phyloP scores from a whole-genome alignment of 2,329 filamentous ascomycete species.

The Ophiobolus disseminans region DNA sequence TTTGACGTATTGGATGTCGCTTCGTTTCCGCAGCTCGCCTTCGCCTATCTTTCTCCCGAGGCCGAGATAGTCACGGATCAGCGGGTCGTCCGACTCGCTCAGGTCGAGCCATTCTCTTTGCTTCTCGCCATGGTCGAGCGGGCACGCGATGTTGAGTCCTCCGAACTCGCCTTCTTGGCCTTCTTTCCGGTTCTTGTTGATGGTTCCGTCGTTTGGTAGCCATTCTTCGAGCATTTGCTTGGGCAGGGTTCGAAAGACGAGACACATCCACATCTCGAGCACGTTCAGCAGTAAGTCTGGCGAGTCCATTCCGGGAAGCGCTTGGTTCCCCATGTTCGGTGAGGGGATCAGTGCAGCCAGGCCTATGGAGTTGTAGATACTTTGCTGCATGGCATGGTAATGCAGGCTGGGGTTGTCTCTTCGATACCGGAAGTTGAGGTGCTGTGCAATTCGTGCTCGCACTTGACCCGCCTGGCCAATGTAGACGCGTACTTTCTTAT shows the following conservation, averaged over 20 bases:
- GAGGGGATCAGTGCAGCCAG: slow-evolving; percentile 28
- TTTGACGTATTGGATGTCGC: slow-evolving; percentile 3
- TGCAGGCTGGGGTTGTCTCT: slow-evolving; percentile 45
- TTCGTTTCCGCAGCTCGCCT: not conserved
- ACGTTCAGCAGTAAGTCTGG: slow-evolving; percentile 39
- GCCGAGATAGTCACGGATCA: slow-evolving; percentile 31
- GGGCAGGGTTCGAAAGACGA: slow-evolving; percentile 40
- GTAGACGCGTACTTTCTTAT: slow-evolving; percentile 36
- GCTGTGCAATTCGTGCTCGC: slow-evolving; percentile 34
- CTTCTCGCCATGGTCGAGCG: slow-evolving; percentile 37
- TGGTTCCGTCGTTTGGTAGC: slow-evolving; percentile 18
- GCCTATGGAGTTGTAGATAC: slow-evolving; percentile 37
- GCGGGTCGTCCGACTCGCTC: slow-evolving; percentile 24
- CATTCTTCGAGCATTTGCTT: slow-evolving; percentile 26
- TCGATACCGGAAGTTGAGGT: slow-evolving; percentile 44
- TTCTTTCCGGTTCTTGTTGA: slow-evolving; percentile 1
- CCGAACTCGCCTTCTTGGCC: slow-evolving; percentile 29
- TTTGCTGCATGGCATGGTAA: slow-evolving; percentile 41
- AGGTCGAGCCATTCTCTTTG: slow-evolving; percentile 32
- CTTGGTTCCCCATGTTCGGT: slow-evolving; percentile 12
- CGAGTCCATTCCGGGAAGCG: slow-evolving; percentile 34
- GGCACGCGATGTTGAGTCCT: slow-evolving; percentile 40
- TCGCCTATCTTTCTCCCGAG: slow-evolving; percentile 5
- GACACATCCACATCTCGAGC: slow-evolving; percentile 46
- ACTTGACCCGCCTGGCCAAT: slow-evolving; percentile 42